Percentiles rank a stretch among this genome's conserved stretches.
phyloP scores from a whole-genome alignment of 441 rosid species.

The Geranium incanum region DNA sequence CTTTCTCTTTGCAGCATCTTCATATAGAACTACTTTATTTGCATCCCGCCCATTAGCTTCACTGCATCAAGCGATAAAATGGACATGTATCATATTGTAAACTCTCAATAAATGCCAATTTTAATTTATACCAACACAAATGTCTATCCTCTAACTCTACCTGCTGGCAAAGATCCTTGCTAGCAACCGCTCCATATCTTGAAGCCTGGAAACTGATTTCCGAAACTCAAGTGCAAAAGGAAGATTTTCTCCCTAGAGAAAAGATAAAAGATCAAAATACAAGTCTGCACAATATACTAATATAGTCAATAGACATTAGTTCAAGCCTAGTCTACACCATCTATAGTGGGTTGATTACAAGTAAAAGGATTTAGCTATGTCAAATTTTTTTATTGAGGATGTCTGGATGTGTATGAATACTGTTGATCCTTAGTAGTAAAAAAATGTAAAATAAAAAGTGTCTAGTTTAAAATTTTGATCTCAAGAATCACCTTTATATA shows the following conservation, averaged over 20 bases:
- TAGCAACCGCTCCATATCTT: slow-evolving; percentile 95
- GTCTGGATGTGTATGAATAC: background rate
- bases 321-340: background rate
- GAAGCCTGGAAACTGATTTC: slow-evolving; percentile 67
- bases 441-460: background rate
- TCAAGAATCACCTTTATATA: too few species aligned
- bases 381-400: background rate
- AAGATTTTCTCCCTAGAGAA: slow-evolving; percentile 61
- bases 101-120: background rate
- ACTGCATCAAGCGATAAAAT: slow-evolving; percentile 36
- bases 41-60: slow-evolving; percentile 95
- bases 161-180: slow-evolving; percentile 75
- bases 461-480: background rate
- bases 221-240: slow-evolving; percentile 63
- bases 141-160: slow-evolving; percentile 36
- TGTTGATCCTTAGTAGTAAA: background rate
- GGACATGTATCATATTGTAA: background rate
- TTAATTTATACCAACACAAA: slow-evolving; percentile 10
- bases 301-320: background rate
- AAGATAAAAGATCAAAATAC: slow-evolving; percentile 14
- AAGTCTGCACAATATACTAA: background rate
- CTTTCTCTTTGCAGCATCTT: slow-evolving; percentile 85
- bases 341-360: background rate
- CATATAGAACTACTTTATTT: slow-evolving; percentile 72
- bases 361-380: background rate